Conservation (phyloP, 257 asterid genomes). For the Nicotiana sylvestris region DNA sequence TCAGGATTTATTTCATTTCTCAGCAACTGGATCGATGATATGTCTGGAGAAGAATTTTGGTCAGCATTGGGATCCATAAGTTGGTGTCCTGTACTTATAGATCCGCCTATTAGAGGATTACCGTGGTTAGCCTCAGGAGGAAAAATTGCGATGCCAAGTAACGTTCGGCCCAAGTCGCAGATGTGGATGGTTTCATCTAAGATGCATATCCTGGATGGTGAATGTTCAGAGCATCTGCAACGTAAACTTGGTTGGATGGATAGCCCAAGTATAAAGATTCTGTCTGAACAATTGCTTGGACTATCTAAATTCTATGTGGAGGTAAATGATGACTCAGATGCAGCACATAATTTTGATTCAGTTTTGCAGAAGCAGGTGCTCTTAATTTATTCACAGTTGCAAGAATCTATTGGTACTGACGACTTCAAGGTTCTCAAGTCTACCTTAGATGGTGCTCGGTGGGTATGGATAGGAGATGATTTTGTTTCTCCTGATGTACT, state of each 20-base stretch:
- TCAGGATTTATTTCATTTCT: constrained; percentile 36
- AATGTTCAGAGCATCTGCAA: constrained; percentile 59
- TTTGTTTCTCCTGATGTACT: constrained; percentile 76
- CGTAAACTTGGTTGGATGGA: constrained; percentile 83
- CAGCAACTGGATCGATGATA: constrained; percentile 54
- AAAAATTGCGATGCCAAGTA: constrained; percentile 60
- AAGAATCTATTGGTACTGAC: constrained; percentile 49
- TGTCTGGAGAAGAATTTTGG: constrained; percentile 66
- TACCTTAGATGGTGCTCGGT: constrained; percentile 52
- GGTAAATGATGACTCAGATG: constrained; percentile 29
- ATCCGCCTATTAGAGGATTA: constrained; percentile 63
- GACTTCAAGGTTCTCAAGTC: constrained; percentile 47
- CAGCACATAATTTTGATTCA: constrained; percentile 29
- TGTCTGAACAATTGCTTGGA: constrained; percentile 69
- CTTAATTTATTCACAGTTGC: constrained; percentile 69
- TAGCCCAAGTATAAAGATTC: constrained; percentile 39
- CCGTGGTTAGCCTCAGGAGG: constrained; percentile 64
- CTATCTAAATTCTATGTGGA: constrained; percentile 52
- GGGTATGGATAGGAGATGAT: constrained; percentile 99
- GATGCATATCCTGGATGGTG: constrained; percentile 73
- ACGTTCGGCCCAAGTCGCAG: constrained; percentile 72
- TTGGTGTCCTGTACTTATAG: constrained; percentile 87
- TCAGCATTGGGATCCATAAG: constrained; percentile 49
- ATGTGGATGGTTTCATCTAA: constrained; percentile 86
- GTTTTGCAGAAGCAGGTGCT: constrained; percentile 66